Base-by-base conservation (phyloP, 2,329 filamentous ascomycete species). In the Fusarium nisikadoi region DNA sequence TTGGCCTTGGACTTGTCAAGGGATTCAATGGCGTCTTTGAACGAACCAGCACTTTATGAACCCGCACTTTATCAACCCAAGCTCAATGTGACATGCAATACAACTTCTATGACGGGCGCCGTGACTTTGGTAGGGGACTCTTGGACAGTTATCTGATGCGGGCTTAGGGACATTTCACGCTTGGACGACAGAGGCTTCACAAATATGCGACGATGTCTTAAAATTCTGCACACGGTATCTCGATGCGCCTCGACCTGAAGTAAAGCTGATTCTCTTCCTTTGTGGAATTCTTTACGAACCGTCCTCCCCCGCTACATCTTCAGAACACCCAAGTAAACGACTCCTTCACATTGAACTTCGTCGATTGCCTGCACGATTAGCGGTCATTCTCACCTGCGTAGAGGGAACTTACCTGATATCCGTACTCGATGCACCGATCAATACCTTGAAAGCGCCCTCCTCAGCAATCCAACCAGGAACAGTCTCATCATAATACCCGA, bases 251-350 rank as follows among this genome's bases (percentile, higher is more conserved):
- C 13, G 20, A 20, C 4, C 23, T 17, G 27, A 36, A 43, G 14
- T 6, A 45, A 31, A 27, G 35, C 39, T 47, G 27, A 5, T 14
- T 47, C 27, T 43, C n/a, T 16, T 19, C 13, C 14, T 8, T 23
- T 20, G 2, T 16, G 17, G 3, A 23, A 33, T 38, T 41, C 10
- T 5, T 5, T 14, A 10, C 23, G 25, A 29, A 25, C 13, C 8
- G 5, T 17, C 10, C 10, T 33, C 5, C 35, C 3, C 7, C 14
- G 17, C 1, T 19, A 11, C 2, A 5, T 33, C 47, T 23, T 68
- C 79, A 91, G 72, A 90, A 91, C 12, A 89, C 83, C 90, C 90
- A 92, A 29, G 86, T 90, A 76, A 92, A 92, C 9, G 89, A 88
- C 75, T 92, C 86, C 76, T 87, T 83, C 43, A 92, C 89, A 57